phyloP scores from a whole-genome alignment of 2,329 filamentous ascomycete species.

The Akanthomyces muscarius region DNA sequence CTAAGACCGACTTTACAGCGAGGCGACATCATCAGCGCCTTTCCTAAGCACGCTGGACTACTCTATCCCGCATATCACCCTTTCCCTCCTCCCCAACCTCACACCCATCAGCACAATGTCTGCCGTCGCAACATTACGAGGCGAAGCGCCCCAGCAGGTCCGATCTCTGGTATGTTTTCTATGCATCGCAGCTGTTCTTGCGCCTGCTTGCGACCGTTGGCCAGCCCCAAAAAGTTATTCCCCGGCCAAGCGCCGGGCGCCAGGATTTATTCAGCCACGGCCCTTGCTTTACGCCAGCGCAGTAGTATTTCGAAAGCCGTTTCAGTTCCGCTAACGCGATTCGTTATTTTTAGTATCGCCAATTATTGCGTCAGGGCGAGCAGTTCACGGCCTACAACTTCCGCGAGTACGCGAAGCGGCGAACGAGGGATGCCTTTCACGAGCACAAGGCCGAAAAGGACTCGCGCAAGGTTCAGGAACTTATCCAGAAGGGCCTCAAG shows the following conservation, averaged over 20 bases:
- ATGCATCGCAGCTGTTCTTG: background rate
- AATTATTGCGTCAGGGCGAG: slow-evolving; percentile 76
- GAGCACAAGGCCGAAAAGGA: slow-evolving; percentile 73
- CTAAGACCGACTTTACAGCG: slow-evolving; percentile 17
- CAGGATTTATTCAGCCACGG: background rate
- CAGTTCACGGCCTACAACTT: slow-evolving; percentile 97
- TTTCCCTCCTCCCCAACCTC: slow-evolving; percentile 5
- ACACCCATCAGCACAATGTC: slow-evolving; percentile 31
- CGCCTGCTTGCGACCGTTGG: slow-evolving; percentile 7
- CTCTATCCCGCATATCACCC: slow-evolving; percentile 6
- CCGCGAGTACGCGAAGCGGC: slow-evolving; percentile 88
- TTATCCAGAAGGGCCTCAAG: slow-evolving; percentile 82
- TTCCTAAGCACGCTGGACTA: slow-evolving; percentile 14
- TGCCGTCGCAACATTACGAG: slow-evolving; percentile 39
- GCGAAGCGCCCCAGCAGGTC: slow-evolving; percentile 54
- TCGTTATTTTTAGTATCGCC: slow-evolving; percentile 66
- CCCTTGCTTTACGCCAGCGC: background rate
- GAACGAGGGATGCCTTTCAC: slow-evolving; percentile 86
- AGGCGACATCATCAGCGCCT: slow-evolving; percentile 11
- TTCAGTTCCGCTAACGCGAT: background rate
- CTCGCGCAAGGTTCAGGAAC: slow-evolving; percentile 73
- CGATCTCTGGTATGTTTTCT: slow-evolving; percentile 49
- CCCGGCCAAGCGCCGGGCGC: background rate
- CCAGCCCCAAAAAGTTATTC: background rate
- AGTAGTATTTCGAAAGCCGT: background rate